phyloP scores from a whole-genome alignment of 805 yeast genomes.

The Nakazawaea wyomingensis region DNA sequence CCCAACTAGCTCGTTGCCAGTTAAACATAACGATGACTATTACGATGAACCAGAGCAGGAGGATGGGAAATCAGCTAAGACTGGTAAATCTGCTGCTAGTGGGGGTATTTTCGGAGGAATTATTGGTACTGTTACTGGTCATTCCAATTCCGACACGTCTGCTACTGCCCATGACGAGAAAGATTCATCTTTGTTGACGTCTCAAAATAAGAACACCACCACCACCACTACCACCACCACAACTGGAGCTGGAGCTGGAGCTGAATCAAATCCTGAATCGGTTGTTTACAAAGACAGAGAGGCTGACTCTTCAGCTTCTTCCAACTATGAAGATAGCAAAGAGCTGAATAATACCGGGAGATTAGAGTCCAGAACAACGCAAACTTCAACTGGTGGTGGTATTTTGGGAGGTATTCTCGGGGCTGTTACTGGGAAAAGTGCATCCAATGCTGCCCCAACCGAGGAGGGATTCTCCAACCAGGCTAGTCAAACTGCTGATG shows the following conservation, averaged over 20 bases:
- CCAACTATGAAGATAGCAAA: neutral
- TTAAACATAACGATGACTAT: neutral
- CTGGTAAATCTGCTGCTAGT: constrained; percentile 15
- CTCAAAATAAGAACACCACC: no score
- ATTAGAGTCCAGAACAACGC: neutral
- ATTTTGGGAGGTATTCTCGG: constrained; percentile 10
- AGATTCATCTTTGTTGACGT: no score
- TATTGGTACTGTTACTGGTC: constrained; percentile 8
- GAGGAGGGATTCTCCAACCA: neutral
- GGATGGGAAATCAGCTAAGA: constrained; percentile 2
- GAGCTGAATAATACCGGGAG: neutral
- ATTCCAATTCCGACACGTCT: neutral
- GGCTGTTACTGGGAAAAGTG: constrained; percentile 11
- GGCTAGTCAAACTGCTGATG: neutral
- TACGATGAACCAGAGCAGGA: neutral
- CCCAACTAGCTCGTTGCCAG: neutral
- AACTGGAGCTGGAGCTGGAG: neutral
- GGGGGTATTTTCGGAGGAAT: constrained; percentile 14
- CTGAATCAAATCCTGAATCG: no score
- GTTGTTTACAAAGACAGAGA: no score
- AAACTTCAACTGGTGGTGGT: neutral
- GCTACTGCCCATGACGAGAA: no score
- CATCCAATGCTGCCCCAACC: neutral
- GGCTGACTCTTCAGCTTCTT: neutral
- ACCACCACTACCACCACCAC: neutral